Percentiles rank a stretch among this genome's conserved stretches.
Conservation (phyloP, 192 early-diverging fungal genomes). For the Entrophospora sp. region DNA sequence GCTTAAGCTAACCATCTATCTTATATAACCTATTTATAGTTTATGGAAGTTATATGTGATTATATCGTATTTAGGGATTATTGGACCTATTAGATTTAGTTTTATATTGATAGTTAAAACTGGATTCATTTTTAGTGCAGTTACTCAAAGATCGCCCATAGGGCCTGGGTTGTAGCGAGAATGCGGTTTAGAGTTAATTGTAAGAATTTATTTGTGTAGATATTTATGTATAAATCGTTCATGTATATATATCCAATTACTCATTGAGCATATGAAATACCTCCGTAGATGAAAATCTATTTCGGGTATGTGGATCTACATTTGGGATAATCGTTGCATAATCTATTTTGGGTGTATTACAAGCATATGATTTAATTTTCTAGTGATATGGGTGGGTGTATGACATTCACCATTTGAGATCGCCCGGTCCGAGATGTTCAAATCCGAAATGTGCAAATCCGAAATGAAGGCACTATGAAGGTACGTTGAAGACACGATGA, state of each 20-base stretch:
- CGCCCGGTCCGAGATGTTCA: not conserved
- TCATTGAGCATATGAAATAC: no score
- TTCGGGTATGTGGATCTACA: not conserved
- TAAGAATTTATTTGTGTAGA: no score
- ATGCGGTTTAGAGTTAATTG: no score
- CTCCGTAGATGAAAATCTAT: no score
- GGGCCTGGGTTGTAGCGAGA: no score
- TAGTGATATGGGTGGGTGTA: slow-evolving; percentile 1
- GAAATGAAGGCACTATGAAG: not conserved
- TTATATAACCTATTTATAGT: slow-evolving; percentile 18
- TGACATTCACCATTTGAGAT: slow-evolving; percentile 2
- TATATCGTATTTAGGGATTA: slow-evolving; percentile 7
- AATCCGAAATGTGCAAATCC: not conserved
- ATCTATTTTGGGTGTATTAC: not conserved
- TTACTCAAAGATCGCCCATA: no score
- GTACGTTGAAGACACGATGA: slow-evolving; percentile 6
- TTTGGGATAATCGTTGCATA: not conserved
- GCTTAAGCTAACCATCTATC: slow-evolving; percentile 19
- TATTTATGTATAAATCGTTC: no score
- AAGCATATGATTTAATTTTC: slow-evolving; percentile 3
- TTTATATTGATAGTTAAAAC: no score
- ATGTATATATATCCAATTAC: no score
- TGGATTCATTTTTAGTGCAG: no score
- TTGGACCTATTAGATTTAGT: slow-evolving; percentile 15
- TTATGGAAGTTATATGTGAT: slow-evolving; percentile 13